Conservation (phyloP, 495 filamentous ascomycete genomes). For the Polyplosphaeria fusca region DNA sequence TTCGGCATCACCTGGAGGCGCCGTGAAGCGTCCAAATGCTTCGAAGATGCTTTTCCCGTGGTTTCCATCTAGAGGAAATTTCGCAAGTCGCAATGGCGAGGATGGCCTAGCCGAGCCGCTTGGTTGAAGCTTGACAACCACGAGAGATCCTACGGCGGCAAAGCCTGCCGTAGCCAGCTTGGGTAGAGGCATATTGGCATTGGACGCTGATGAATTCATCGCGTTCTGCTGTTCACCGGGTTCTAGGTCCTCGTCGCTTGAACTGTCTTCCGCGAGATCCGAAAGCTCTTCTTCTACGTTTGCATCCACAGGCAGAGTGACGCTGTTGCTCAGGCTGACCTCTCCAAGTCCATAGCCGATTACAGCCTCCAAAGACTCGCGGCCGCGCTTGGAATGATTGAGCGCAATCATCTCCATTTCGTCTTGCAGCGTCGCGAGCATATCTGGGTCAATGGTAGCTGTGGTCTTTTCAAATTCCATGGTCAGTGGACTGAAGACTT, state of each 20-base stretch:
- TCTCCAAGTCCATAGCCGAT: conserved; percentile 84
- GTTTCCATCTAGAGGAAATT: conserved; percentile 57
- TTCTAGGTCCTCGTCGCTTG: conserved; percentile 71
- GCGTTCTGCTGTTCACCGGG: conserved; percentile 49
- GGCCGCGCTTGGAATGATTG: conserved; percentile 62
- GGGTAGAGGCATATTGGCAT: conserved; percentile 73
- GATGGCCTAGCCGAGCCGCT: conserved; percentile 44
- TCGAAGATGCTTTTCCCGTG: conserved; percentile 71
- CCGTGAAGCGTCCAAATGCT: conserved; percentile 77
- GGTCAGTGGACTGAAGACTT: too few relatives aligned
- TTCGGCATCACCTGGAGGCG: conserved; percentile 42
- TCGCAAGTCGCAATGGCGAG: conserved; percentile 59
- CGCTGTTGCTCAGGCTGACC: conserved; percentile 69
- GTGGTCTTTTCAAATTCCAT: conserved; percentile 76
- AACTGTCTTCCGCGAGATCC: conserved; percentile 61
- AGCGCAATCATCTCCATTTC: conserved; percentile 70
- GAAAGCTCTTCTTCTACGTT: conserved; percentile 46
- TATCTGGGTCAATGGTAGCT: conserved; percentile 64
- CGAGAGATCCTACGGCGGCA: conserved; percentile 70
- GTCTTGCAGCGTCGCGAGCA: conserved; percentile 57
- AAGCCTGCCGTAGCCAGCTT: conserved; percentile 73
- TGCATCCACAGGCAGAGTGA: conserved; percentile 53
- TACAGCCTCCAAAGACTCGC: conserved; percentile 78
- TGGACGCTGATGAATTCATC: conserved; percentile 59
- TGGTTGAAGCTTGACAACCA: conserved; percentile 81